These are phyloP conservation scores for Penicillium sp. DNA, from an alignment of 2,329 filamentous ascomycete genomes.

Conservation along the genomic window DNA sequence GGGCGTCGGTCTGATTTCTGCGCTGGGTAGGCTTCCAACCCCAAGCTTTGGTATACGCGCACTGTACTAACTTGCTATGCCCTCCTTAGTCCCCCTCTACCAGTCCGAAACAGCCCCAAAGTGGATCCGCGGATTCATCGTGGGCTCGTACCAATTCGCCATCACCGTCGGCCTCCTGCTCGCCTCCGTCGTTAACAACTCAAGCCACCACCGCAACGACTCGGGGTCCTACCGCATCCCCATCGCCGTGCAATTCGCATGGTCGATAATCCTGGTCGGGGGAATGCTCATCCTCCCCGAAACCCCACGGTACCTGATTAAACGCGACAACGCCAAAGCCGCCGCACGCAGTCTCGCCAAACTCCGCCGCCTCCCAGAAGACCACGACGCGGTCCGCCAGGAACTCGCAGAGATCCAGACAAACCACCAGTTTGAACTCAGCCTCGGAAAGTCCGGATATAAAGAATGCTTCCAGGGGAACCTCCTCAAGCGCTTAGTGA, in stretches of 20 bases:
- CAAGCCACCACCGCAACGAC: constrained; percentile 64
- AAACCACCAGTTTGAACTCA: constrained; percentile 82
- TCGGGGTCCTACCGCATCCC: constrained; percentile 76
- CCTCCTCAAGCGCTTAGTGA: constrained; percentile 44
- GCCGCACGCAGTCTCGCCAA: constrained; percentile 66
- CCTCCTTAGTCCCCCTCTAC: constrained; percentile 66
- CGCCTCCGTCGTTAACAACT: constrained; percentile 74
- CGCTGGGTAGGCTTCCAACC: too few species aligned
- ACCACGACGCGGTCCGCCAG: constrained; percentile 72
- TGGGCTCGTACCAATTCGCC: constrained; percentile 78
- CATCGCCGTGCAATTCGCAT: constrained; percentile 78
- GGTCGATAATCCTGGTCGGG: constrained; percentile 72
- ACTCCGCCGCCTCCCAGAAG: constrained; percentile 70
- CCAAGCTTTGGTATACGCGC: too few species aligned
- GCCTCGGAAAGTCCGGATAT: constrained; percentile 43
- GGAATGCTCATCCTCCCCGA: constrained; percentile 80
- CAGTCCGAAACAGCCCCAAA: constrained; percentile 77
- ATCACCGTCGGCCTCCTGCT: constrained; percentile 78
- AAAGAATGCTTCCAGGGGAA: constrained; percentile 41
- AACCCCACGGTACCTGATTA: constrained; percentile 82
- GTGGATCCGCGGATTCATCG: constrained; percentile 76
- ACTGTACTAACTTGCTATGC: too few species aligned
- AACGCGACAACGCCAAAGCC: constrained; percentile 68
- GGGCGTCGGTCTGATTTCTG: constrained; percentile 78
- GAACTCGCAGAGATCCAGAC: constrained; percentile 84